phyloP scores from a whole-genome alignment of 2,329 filamentous ascomycete genomes.

The Mollisiaceae sp. region DNA sequence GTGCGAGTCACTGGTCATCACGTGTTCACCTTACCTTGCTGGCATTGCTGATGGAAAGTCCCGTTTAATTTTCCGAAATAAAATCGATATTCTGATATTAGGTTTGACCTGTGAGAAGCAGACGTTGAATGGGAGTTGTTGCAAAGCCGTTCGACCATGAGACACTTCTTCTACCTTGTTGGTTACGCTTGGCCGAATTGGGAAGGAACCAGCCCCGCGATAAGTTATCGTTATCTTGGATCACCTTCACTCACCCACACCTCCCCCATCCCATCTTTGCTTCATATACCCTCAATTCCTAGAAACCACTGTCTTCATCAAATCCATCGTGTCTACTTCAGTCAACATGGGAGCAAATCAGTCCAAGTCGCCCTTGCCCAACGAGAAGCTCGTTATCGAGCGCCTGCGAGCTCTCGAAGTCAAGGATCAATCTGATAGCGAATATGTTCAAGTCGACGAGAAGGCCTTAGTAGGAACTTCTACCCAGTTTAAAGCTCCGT shows the following conservation, averaged over 20 bases:
- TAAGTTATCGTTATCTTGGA: conserved; percentile 6
- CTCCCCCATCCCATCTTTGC: neutral
- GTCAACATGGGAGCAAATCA: conserved; percentile 39
- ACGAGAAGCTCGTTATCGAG: conserved; percentile 50
- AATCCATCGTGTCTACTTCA: neutral
- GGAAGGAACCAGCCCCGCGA: conserved; percentile 10
- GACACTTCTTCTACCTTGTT: neutral
- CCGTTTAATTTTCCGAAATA: too few relatives aligned
- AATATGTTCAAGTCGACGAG: conserved; percentile 57
- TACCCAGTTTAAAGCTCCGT: conserved; percentile 37
- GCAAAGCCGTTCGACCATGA: too few relatives aligned
- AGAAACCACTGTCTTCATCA: neutral
- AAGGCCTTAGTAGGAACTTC: conserved; percentile 46
- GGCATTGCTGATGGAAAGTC: too few relatives aligned
- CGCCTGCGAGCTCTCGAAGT: conserved; percentile 52
- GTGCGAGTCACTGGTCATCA: too few relatives aligned
- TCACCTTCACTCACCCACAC: neutral
- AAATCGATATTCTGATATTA: too few relatives aligned
- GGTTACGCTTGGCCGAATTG: conserved; percentile 1
- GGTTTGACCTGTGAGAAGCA: too few relatives aligned
- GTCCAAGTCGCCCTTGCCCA: conserved; percentile 32
- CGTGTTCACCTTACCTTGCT: too few relatives aligned
- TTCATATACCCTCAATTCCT: neutral
- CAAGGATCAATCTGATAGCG: conserved; percentile 46
- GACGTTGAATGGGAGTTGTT: too few relatives aligned